Conservation (phyloP, 352 stramenopile genomes). For the Phytopythium kandeliae region DNA sequence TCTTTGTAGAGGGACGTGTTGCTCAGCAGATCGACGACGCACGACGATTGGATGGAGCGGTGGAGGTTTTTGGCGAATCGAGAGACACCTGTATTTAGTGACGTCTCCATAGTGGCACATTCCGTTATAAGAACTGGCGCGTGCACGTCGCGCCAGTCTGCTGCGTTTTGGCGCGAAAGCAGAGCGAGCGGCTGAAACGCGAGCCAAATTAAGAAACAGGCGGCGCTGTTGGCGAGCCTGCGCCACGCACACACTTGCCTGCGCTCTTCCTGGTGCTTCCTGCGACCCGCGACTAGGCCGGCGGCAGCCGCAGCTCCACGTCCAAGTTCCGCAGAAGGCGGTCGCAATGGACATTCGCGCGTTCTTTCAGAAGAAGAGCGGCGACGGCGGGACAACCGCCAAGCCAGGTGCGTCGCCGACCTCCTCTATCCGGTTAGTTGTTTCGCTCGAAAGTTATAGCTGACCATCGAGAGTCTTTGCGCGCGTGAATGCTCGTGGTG, state of each 20-base stretch:
- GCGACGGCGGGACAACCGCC: not conserved
- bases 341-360: constrained; percentile 76
- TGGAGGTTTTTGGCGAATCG: no score
- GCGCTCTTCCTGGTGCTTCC: not conserved
- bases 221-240: not conserved
- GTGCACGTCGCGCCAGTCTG: no score
- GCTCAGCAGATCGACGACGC: not conserved
- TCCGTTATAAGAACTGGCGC: constrained; percentile 6
- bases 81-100: no score
- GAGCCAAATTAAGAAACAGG: constrained; percentile 2
- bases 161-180: constrained; percentile 23
- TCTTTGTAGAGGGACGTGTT: constrained; percentile 7
- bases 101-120: not conserved
- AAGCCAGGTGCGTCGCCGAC: constrained; percentile 8
- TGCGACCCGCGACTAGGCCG: not conserved
- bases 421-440: no score
- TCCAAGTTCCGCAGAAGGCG: not conserved
- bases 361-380: constrained; percentile 68
- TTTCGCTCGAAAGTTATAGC: no score
- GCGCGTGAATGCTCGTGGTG: not conserved
- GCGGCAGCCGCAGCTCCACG: not conserved
- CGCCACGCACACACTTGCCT: not conserved
- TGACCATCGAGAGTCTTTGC: not conserved
- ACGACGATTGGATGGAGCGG: not conserved
- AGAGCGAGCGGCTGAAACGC: not conserved